These are phyloP conservation scores for Prosopis cineraria DNA, from an alignment of 306 rosid genomes.

Conservation along the genomic window DNA sequence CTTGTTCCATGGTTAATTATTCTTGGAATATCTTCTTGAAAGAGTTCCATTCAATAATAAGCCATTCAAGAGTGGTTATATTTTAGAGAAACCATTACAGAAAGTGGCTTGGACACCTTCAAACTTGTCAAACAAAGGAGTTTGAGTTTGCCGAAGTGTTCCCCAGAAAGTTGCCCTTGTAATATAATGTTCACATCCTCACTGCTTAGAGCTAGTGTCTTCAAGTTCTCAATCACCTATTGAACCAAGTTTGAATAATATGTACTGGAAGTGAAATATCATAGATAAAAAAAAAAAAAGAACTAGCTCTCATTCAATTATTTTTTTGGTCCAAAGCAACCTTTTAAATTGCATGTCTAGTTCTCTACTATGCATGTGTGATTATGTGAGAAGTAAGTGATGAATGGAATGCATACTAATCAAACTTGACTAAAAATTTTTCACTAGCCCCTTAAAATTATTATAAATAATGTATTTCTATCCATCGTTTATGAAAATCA, in stretches of 20 bases:
- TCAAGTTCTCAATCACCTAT: not conserved
- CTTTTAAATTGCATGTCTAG: too few relatives aligned
- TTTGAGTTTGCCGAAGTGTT: not conserved
- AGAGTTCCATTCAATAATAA: not conserved
- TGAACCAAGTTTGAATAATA: not conserved
- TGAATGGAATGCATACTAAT: too few relatives aligned
- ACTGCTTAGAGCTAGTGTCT: not conserved
- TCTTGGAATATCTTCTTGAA: not conserved
- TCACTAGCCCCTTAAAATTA: too few relatives aligned
- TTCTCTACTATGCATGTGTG: too few relatives aligned
- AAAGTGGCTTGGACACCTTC: not conserved
- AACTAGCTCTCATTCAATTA: too few relatives aligned
- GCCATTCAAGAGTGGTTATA: not conserved
- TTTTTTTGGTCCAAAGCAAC: too few relatives aligned
- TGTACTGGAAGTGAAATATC: too few relatives aligned
- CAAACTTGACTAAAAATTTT: too few relatives aligned
- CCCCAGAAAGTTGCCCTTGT: not conserved
- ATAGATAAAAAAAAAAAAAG: too few relatives aligned
- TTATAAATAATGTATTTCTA: too few relatives aligned
- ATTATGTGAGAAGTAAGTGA: too few relatives aligned
- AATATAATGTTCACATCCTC: not conserved
- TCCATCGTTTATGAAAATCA: too few relatives aligned
- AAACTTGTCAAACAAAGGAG: not conserved
- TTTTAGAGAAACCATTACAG: not conserved
- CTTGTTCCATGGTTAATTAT: not conserved